Evolutionary conservation across 164 flowering plant genomes (phyloP).

Genomic region (Magnolia officinalis): DNA sequence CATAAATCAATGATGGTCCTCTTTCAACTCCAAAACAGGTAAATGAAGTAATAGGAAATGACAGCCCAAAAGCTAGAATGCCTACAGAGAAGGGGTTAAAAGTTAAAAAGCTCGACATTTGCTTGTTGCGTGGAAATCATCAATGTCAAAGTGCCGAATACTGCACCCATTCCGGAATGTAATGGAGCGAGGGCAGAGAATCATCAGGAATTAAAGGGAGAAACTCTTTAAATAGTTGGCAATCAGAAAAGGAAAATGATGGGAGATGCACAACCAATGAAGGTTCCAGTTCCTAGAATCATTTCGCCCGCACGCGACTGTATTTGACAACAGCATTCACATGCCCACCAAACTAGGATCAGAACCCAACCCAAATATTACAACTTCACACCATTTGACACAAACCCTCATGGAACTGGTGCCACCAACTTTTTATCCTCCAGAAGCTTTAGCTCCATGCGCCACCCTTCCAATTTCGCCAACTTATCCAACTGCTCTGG

Average conservation of each 20-base stretch:
- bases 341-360: neutral
- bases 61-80: neutral
- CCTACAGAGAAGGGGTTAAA: neutral
- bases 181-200: neutral
- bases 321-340: slow-evolving; percentile 1
- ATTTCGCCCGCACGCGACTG: neutral
- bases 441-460: slow-evolving; percentile 46
- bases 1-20: neutral
- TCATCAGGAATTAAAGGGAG: neutral
- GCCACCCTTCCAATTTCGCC: slow-evolving; percentile 58
- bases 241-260: neutral
- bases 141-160: neutral
- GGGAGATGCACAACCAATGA: neutral
- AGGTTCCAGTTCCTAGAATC: neutral
- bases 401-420: slow-evolving; percentile 23
- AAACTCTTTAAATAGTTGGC: neutral
- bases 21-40: neutral
- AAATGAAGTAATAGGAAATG: neutral
- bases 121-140: neutral
- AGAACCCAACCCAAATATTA: neutral
- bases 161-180: neutral
- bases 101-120: neutral
- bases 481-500: slow-evolving; percentile 61
- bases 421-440: slow-evolving; percentile 39
- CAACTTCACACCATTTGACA: neutral